These are phyloP conservation scores for Paraleonurus japonicus DNA, from an alignment of 257 asterid genomes.

Conservation along the genomic window DNA sequence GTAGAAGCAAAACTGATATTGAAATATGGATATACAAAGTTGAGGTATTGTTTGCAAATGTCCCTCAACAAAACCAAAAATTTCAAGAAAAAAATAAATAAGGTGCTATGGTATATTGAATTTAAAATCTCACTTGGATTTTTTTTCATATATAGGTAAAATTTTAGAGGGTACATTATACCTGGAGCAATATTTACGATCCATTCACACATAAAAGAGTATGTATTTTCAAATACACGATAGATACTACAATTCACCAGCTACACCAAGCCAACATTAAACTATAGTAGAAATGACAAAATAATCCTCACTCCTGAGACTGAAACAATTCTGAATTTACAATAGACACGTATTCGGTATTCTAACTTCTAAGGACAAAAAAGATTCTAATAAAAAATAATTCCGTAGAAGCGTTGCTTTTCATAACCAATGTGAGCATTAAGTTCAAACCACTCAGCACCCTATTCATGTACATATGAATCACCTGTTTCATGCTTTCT, in stretches of 20 bases:
- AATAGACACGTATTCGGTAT: too few species aligned
- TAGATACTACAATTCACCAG: not conserved
- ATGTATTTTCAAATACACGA: not conserved
- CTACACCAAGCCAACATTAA: not conserved
- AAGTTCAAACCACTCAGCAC: not conserved
- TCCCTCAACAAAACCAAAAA: not conserved
- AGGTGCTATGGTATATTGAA: too few species aligned
- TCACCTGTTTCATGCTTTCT: slow-evolving; percentile 3
- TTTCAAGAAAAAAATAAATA: not conserved
- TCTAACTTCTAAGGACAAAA: not conserved
- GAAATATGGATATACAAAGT: not conserved
- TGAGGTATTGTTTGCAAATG: not conserved
- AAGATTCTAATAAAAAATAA: too few species aligned
- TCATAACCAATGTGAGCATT: not conserved
- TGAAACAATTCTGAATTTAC: not conserved
- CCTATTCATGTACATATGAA: slow-evolving; percentile 8
- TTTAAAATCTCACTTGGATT: too few species aligned
- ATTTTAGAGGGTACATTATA: too few species aligned
- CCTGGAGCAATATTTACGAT: too few species aligned
- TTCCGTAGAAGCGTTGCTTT: not conserved
- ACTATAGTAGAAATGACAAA: not conserved
- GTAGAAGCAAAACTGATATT: not conserved
- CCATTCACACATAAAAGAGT: too few species aligned
- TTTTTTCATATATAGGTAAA: too few species aligned
- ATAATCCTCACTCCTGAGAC: not conserved